phyloP scores from a whole-genome alignment of 1,139 yeast species.

The Taphrina sp. region DNA sequence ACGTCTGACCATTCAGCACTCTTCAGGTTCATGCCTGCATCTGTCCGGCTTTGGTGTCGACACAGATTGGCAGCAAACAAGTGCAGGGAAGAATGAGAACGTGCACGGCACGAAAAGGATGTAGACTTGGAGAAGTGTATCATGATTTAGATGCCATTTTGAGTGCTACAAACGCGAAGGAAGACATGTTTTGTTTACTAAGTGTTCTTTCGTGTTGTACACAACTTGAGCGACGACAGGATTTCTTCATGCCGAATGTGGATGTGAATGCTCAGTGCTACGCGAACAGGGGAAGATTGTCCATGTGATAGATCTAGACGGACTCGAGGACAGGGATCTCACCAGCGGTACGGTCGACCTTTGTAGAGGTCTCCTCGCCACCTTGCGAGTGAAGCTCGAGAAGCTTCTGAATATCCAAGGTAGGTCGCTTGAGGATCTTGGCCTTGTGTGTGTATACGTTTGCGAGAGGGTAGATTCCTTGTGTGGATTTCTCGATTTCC shows the following conservation, averaged over 20 bases:
- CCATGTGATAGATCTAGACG: conserved; percentile 49
- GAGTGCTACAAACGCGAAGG: neutral
- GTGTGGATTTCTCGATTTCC: conserved; percentile 84
- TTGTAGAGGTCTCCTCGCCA: conserved; percentile 75
- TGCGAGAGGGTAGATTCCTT: conserved; percentile 82
- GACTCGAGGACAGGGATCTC: conserved; percentile 78
- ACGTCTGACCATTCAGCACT: too few relatives aligned
- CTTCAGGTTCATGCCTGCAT: too few relatives aligned
- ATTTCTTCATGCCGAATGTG: too few relatives aligned
- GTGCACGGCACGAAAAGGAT: neutral
- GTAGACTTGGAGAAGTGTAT: neutral
- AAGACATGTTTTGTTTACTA: neutral
- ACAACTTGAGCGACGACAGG: too few relatives aligned
- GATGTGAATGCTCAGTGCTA: too few relatives aligned
- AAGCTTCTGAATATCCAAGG: conserved; percentile 84
- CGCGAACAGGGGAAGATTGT: too few relatives aligned
- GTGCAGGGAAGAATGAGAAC: too few relatives aligned
- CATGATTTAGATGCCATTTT: neutral
- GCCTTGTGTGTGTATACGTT: conserved; percentile 91
- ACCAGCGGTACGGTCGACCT: conserved; percentile 82
- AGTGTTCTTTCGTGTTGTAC: too few relatives aligned
- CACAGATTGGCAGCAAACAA: too few relatives aligned
- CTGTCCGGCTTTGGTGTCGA: too few relatives aligned
- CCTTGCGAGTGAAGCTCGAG: conserved; percentile 89
- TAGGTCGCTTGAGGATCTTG: conserved; percentile 86